Evolutionary conservation across 768 basidiomycete species (phyloP).

Genomic region (Galerina sulciceps): DNA sequence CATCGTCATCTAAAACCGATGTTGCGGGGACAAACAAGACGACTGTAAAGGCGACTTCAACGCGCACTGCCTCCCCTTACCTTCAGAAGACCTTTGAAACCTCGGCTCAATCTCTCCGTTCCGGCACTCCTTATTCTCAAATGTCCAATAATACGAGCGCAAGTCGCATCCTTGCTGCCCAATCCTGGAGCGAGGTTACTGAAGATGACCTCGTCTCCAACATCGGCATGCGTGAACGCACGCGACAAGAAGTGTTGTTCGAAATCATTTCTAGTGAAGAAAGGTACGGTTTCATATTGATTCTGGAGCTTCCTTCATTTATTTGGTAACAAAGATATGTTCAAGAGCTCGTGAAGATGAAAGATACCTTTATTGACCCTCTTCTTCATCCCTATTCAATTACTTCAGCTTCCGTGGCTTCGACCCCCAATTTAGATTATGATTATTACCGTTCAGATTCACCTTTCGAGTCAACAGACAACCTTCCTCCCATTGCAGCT

Average conservation of each 20-base stretch:
- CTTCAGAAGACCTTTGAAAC: conserved; percentile 53
- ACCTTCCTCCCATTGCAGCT: conserved; percentile 86
- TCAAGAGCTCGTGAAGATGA: conserved; percentile 86
- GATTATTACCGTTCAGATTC: conserved; percentile 76
- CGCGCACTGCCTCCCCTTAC: conserved; percentile 68
- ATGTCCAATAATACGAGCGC: conserved; percentile 67
- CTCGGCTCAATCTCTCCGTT: conserved; percentile 74
- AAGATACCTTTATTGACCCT: conserved; percentile 90
- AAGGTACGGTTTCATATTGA: conserved; percentile 54
- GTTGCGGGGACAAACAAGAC: conserved; percentile 47
- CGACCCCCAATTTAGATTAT: conserved; percentile 64
- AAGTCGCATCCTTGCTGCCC: conserved; percentile 74
- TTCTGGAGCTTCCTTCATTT: conserved; percentile 9
- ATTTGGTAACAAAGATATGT: conserved; percentile 72
- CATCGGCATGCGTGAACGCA: conserved; percentile 91
- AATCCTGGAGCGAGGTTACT: conserved; percentile 93
- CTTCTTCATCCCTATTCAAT: conserved; percentile 83
- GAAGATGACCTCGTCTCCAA: conserved; percentile 94
- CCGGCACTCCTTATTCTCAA: conserved; percentile 81
- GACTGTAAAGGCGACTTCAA: conserved; percentile 56
- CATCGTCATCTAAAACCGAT: conserved; percentile 70
- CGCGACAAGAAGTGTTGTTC: conserved; percentile 94
- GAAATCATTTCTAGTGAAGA: conserved; percentile 98
- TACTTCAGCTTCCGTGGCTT: conserved; percentile 48
- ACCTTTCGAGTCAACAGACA: conserved; percentile 71